Evolutionary conservation across 352 stramenopile genomes (phyloP).

Genomic region (Phytophthora chlamydospora): DNA sequence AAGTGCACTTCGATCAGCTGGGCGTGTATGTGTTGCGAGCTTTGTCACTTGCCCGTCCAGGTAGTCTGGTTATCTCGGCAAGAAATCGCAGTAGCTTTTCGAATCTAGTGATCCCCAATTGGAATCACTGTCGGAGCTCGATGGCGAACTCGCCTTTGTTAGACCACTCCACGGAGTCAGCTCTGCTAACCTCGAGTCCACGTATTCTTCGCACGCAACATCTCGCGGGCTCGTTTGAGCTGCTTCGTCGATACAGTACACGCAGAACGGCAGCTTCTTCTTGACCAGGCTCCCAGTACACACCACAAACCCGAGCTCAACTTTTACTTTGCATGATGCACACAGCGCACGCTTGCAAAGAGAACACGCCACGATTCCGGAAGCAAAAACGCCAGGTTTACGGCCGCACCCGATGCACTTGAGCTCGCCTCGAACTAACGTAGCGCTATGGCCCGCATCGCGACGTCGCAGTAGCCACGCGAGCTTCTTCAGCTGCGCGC

Average conservation of each 20-base stretch:
- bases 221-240: constrained; percentile 16
- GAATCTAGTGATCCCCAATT: constrained; percentile 24
- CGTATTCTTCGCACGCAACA: constrained; percentile 34
- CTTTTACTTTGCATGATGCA: constrained; percentile 25
- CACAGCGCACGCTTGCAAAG: constrained; percentile 38
- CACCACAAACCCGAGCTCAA: constrained; percentile 32
- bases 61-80: too few species aligned
- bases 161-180: constrained; percentile 23
- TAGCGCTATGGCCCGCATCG: background rate
- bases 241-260: constrained; percentile 30
- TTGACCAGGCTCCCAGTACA: constrained; percentile 21
- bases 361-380: constrained; percentile 28
- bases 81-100: constrained; percentile 28
- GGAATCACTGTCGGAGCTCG: constrained; percentile 19
- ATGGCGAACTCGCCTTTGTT: constrained; percentile 24
- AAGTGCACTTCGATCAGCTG: too few species aligned
- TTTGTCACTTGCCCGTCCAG: too few species aligned
- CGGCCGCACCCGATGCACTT: constrained; percentile 39
- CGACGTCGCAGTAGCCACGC: constrained; percentile 39
- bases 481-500: constrained; percentile 62
- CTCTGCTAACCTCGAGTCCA: constrained; percentile 7
- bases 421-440: constrained; percentile 21
- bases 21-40: too few species aligned
- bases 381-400: constrained; percentile 31
- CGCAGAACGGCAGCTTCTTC: constrained; percentile 38